A percentile compares a stretch with the other conserved stretches of the same genome.
Conservation (phyloP, 164 flowering plant species). For the Annona cherimola region DNA sequence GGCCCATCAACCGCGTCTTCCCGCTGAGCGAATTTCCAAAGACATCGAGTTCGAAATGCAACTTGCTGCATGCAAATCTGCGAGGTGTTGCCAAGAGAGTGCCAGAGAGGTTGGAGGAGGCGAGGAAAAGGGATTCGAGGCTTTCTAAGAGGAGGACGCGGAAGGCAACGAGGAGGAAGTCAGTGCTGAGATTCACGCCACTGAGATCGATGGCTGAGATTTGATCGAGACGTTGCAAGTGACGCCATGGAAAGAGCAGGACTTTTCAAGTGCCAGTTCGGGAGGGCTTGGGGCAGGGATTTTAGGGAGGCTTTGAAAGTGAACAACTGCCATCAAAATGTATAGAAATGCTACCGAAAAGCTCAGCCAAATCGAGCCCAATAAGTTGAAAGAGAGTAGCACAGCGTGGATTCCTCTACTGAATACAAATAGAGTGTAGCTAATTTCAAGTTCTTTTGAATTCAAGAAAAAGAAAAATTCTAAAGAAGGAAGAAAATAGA, state of each 20-base stretch:
- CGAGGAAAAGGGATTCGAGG: conserved; percentile 38
- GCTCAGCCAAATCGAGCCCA: background rate
- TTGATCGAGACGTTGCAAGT: conserved; percentile 14
- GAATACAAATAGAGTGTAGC: too few species aligned
- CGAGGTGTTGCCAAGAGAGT: conserved; percentile 26
- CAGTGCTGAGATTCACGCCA: conserved; percentile 20
- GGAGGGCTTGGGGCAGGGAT: background rate
- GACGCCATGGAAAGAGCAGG: conserved; percentile 4
- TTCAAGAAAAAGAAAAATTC: too few species aligned
- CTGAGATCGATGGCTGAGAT: conserved; percentile 60
- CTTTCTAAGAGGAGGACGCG: conserved; percentile 34
- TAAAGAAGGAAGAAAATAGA: too few species aligned
- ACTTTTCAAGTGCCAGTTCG: conserved; percentile 1
- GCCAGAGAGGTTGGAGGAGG: conserved; percentile 42
- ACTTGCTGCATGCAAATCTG: conserved; percentile 31
- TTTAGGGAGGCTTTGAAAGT: conserved; percentile 5
- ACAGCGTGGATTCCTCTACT: too few species aligned
- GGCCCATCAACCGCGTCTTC: too few species aligned
- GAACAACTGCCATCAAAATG: conserved; percentile 1
- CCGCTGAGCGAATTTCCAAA: conserved; percentile 56
- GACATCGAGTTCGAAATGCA: conserved; percentile 52
- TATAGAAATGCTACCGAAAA: background rate
- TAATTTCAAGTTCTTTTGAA: too few species aligned
- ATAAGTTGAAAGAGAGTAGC: too few species aligned
- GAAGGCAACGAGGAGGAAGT: conserved; percentile 37